Evolutionary conservation across 208 protist species (phyloP).

Genomic region (Borovskyia barvae): DNA sequence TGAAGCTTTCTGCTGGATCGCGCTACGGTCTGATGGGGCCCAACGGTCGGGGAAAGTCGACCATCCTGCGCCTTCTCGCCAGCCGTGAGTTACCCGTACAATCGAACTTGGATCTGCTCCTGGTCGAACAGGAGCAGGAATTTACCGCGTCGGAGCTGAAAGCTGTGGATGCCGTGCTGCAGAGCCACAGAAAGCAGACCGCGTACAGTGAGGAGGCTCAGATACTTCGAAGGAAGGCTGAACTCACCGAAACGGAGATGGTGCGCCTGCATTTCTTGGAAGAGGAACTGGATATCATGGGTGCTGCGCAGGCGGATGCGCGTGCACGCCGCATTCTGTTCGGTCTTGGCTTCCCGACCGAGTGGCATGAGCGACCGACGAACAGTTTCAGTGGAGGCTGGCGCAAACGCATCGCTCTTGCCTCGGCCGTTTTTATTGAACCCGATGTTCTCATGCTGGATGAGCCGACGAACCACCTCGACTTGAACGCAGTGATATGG

Average conservation of each 20-base stretch:
- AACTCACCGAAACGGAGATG: slow-evolving; percentile 68
- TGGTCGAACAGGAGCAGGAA: slow-evolving; percentile 97
- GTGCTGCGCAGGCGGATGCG: slow-evolving; percentile 84
- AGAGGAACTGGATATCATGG: slow-evolving; percentile 94
- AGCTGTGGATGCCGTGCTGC: slow-evolving; percentile 84
- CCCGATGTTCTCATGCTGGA: slow-evolving; percentile 96
- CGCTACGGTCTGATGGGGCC: slow-evolving; percentile 95
- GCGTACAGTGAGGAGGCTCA: slow-evolving; percentile 80
- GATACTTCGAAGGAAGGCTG: slow-evolving; percentile 53
- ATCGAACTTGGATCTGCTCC: slow-evolving; percentile 90
- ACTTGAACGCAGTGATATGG: slow-evolving; percentile 95
- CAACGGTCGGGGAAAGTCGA: slow-evolving; percentile 96
- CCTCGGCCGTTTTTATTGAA: slow-evolving; percentile 93
- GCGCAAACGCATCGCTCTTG: slow-evolving; percentile 94
- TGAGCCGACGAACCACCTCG: slow-evolving; percentile 97
- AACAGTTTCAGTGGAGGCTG: slow-evolving; percentile 89
- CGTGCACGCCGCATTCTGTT: slow-evolving; percentile 86
- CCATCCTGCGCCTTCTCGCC: slow-evolving; percentile 89
- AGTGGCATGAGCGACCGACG: slow-evolving; percentile 88
- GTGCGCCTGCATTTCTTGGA: slow-evolving; percentile 81
- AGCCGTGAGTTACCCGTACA: slow-evolving; percentile 89
- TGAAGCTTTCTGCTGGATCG: slow-evolving; percentile 83
- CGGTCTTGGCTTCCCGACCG: slow-evolving; percentile 93
- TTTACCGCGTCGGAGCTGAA: slow-evolving; percentile 78
- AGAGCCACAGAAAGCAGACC: slow-evolving; percentile 89